These are phyloP conservation scores for Lecanosticta acicola DNA, from an alignment of 2,329 filamentous ascomycete genomes.

Conservation along the genomic window DNA sequence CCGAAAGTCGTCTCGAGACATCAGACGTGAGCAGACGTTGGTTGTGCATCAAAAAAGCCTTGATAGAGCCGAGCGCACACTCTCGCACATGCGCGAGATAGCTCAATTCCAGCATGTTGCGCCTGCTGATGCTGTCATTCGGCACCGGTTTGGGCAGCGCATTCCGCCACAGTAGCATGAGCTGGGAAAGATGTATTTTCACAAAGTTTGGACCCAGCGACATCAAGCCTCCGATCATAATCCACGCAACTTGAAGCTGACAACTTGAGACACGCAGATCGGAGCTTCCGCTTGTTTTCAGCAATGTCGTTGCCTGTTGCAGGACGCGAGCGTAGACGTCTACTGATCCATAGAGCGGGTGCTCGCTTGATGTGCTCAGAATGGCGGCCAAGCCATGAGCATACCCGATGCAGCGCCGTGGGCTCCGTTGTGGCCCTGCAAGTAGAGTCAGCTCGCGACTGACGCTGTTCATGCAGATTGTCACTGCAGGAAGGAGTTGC, in stretches of 20 bases:
- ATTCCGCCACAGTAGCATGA: constrained; percentile 94
- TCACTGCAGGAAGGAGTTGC: constrained; percentile 83
- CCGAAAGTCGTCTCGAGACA: constrained; percentile 84
- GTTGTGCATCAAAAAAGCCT: constrained; percentile 91
- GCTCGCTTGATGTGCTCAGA: constrained; percentile 79
- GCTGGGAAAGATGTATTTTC: constrained; percentile 92
- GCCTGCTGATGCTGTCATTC: constrained; percentile 79
- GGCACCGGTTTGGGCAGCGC: constrained; percentile 90
- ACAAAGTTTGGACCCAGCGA: constrained; percentile 95
- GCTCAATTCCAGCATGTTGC: constrained; percentile 80
- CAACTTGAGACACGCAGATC: constrained; percentile 87
- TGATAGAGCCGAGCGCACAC: constrained; percentile 83
- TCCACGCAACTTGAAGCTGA: constrained; percentile 97
- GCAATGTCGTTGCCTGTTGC: constrained; percentile 80
- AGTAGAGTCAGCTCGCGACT: constrained; percentile 78
- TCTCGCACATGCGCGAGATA: constrained; percentile 93
- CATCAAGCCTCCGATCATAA: constrained; percentile 93
- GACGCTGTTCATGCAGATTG: constrained; percentile 94
- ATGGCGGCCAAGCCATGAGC: constrained; percentile 87
- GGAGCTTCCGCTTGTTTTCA: constrained; percentile 87
- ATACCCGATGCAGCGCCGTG: constrained; percentile 79
- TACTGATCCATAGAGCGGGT: constrained; percentile 88
- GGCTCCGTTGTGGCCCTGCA: constrained; percentile 67
- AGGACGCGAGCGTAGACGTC: constrained; percentile 91
- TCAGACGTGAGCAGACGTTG: constrained; percentile 85